Evolutionary conservation across 2,329 filamentous ascomycete genomes (phyloP).

Genomic region (Verticillium alfalfae): DNA sequence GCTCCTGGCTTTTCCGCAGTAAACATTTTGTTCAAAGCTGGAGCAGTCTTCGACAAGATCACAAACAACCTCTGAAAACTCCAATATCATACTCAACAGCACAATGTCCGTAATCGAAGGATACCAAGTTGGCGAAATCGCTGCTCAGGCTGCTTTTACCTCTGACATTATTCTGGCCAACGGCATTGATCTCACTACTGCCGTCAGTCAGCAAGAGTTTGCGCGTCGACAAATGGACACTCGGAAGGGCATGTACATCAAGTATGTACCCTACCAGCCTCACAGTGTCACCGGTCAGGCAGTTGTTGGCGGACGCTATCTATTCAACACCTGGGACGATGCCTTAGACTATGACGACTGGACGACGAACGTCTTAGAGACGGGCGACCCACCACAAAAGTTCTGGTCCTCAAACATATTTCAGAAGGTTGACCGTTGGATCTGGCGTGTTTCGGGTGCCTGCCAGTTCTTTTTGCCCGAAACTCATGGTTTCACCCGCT

Average conservation of each 20-base stretch:
- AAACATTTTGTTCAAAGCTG: too few species aligned
- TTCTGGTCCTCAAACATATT: constrained; percentile 7
- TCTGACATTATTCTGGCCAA: neutral
- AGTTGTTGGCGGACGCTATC: constrained; percentile 8
- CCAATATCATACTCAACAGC: too few species aligned
- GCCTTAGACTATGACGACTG: constrained; percentile 8
- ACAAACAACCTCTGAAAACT: too few species aligned
- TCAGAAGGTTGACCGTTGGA: neutral
- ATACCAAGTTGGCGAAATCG: neutral
- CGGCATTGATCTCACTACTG: neutral
- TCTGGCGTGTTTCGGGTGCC: constrained; percentile 9
- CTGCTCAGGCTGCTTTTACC: neutral
- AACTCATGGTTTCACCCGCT: constrained; percentile 5
- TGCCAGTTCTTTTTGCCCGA: constrained; percentile 7
- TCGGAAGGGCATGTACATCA: constrained; percentile 10
- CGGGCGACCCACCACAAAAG: constrained; percentile 3
- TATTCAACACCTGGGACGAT: constrained; percentile 10
- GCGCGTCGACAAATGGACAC: constrained; percentile 2
- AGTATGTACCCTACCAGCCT: constrained; percentile 9
- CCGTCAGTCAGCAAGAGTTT: neutral
- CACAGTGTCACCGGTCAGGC: constrained; percentile 7
- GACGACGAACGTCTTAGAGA: constrained; percentile 6
- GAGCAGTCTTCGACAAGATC: too few species aligned
- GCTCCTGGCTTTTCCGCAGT: too few species aligned
- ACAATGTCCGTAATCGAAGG: neutral